Evolutionary conservation across 495 filamentous ascomycete genomes (phyloP), one percentile per base, ranked within the genome.

Genomic region (Alectoria sarmentosa): DNA sequence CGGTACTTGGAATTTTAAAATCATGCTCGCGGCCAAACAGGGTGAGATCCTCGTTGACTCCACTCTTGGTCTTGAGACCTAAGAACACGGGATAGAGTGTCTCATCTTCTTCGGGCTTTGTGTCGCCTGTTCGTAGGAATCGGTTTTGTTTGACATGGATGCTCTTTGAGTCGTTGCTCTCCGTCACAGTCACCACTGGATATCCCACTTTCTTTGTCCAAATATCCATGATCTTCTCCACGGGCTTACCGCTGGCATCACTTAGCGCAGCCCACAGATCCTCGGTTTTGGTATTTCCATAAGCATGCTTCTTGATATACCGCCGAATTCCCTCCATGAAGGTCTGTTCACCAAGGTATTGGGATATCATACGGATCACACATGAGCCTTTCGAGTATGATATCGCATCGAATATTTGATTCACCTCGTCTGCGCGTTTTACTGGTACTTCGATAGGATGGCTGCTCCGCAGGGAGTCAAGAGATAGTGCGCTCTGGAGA

Each of bases 381-480:
- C 90, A 95, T 5, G 91, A 96, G 21, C 94, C 94, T 80, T 98
- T 98, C 38, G 89, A 90, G 77, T 98, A 98, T 5, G 93, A 96
- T 67, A 98, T 98, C 56, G 90, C 91, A 75, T 98, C 94, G 72
- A 98, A 98, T 71, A 98, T 96, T 78, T 98, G 93, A 76, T 96
- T 95, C 76, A 98, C 90, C 75, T 97, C 92, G 68, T 95, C 90
- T 42, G 93, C 92, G 63, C 86, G 86, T 81, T 96, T 95, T 61
- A 98, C 92, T 13, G 94, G 93, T 13, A 96, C 92, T 77, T 98
- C 93, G 67, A 98, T 95, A 42, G 94, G 93, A 78, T 98, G 94
- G 71, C 90, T 95, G 83, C 90, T 95, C 62, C 93, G 87, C 48
- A 97, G 78, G 15, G 92, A 95, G 74, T 98, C 94, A 34, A 97